A percentile compares a stretch with the other conserved stretches of the same genome.
phyloP scores from a whole-genome alignment of 305 asterid genomes.

The Fraxinus paxiana region DNA sequence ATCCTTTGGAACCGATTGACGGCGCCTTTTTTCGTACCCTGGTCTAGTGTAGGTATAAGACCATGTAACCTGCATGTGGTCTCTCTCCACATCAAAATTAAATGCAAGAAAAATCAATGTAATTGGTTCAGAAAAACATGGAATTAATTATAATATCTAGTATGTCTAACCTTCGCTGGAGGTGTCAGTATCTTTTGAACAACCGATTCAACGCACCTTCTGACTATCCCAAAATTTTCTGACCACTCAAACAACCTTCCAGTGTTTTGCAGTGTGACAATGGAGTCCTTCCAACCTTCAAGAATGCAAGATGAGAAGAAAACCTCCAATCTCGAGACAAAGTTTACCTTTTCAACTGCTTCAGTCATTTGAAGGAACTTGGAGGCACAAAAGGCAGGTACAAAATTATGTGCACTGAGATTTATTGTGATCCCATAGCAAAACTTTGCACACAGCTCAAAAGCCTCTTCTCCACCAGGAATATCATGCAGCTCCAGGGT shows the following conservation, averaged over 20 bases:
- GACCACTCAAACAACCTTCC: slow-evolving; percentile 51
- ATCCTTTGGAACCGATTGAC: slow-evolving; percentile 58
- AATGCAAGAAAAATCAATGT: background rate
- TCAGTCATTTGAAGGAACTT: slow-evolving; percentile 71
- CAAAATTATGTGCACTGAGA: slow-evolving; percentile 66
- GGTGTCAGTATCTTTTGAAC: slow-evolving; percentile 70
- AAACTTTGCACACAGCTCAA: slow-evolving; percentile 70
- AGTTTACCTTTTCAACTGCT: slow-evolving; percentile 51
- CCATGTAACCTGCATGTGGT: slow-evolving; percentile 58
- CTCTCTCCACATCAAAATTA: slow-evolving; percentile 16
- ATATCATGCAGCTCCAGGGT: slow-evolving; percentile 51
- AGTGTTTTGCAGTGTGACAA: slow-evolving; percentile 49
- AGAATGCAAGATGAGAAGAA: slow-evolving; percentile 74
- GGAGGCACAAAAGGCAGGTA: slow-evolving; percentile 62
- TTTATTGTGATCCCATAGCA: slow-evolving; percentile 74
- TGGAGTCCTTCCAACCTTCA: slow-evolving; percentile 69
- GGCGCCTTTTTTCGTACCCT: slow-evolving; percentile 46
- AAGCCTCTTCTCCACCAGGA: slow-evolving; percentile 76
- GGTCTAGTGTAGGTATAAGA: slow-evolving; percentile 69
- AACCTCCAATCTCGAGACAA: slow-evolving; percentile 49
- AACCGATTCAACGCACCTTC: slow-evolving; percentile 68
- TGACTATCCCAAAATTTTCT: slow-evolving; percentile 57
- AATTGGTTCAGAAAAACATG: slow-evolving; percentile 1
- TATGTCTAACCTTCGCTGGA: slow-evolving; percentile 49
- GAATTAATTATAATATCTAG: background rate